Evolutionary conservation across 192 early-diverging fungal species (phyloP).

Genomic region (Coemansia reversa): DNA sequence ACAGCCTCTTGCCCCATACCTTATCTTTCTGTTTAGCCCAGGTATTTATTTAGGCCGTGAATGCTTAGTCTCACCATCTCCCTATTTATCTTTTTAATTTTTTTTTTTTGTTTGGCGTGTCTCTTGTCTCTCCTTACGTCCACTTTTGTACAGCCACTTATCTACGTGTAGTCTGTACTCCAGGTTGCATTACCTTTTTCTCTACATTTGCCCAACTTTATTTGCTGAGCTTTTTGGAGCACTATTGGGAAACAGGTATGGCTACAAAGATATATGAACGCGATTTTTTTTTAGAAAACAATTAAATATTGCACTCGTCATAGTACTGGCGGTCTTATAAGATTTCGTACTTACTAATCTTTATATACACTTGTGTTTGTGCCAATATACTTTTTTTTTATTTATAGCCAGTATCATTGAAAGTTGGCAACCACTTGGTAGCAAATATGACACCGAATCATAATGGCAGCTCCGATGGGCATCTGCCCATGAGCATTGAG

Average conservation of each 20-base stretch:
- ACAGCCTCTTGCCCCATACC: slow-evolving; percentile 1
- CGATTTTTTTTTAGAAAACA: too few relatives aligned
- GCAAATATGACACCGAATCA: slow-evolving; percentile 33
- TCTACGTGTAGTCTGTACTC: not conserved
- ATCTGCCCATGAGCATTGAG: slow-evolving; percentile 26
- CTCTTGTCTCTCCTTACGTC: not conserved
- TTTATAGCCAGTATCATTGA: not conserved
- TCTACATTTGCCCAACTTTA: not conserved
- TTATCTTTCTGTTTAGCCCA: not conserved
- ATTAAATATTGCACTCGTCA: not conserved
- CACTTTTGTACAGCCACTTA: not conserved
- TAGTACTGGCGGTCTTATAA: not conserved
- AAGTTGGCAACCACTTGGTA: not conserved
- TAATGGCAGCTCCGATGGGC: slow-evolving; percentile 13
- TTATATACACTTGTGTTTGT: not conserved
- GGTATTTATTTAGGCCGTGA: not conserved
- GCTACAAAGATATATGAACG: not conserved
- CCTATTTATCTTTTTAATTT: not conserved
- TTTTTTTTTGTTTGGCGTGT: not conserved
- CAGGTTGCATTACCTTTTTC: not conserved
- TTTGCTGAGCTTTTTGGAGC: not conserved
- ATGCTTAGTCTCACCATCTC: not conserved
- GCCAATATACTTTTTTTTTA: not conserved
- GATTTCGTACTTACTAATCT: not conserved
- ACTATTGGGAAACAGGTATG: not conserved